phyloP scores from a whole-genome alignment of 2,329 filamentous ascomycete genomes.

The Neonectria coccinea region DNA sequence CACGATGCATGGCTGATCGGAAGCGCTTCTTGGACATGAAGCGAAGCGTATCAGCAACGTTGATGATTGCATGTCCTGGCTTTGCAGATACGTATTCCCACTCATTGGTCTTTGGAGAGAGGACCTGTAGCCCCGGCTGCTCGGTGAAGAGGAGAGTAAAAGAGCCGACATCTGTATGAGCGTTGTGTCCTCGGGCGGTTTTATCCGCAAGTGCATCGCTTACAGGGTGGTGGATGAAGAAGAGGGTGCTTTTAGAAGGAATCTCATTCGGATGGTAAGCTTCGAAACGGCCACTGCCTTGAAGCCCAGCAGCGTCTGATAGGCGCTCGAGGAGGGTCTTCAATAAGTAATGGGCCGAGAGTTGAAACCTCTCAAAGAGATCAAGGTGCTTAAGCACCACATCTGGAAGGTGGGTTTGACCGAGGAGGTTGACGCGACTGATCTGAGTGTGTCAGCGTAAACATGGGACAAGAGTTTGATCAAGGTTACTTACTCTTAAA shows the following conservation, averaged over 20 bases:
- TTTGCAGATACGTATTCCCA: conserved; percentile 24
- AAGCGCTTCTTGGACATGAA: conserved; percentile 27
- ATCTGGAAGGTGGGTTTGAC: conserved; percentile 1
- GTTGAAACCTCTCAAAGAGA: conserved; percentile 8
- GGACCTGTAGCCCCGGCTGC: conserved; percentile 67
- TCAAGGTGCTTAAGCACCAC: conserved; percentile 4
- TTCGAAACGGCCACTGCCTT: not conserved
- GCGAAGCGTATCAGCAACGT: conserved; percentile 27
- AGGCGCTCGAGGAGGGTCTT: conserved; percentile 7
- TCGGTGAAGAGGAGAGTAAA: conserved; percentile 57
- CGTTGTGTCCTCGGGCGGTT: conserved; percentile 18
- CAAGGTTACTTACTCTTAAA: not conserved
- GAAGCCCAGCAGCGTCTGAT: conserved; percentile 2
- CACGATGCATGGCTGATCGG: conserved; percentile 27
- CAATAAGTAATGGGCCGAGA: conserved; percentile 53
- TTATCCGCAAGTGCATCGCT: conserved; percentile 17
- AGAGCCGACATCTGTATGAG: conserved; percentile 40
- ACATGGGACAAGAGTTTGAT: not conserved
- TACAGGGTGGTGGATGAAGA: conserved; percentile 20
- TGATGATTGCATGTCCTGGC: conserved; percentile 26
- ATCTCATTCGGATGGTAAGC: not conserved
- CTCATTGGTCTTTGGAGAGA: conserved; percentile 51
- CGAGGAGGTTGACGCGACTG: not conserved
- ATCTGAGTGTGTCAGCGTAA: not conserved
- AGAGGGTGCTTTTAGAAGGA: conserved; percentile 18